Percentiles rank a stretch among this genome's conserved stretches.
Evolutionary conservation across 2,329 filamentous ascomycete genomes (phyloP).

Genomic region (Verticillium dahliae): DNA sequence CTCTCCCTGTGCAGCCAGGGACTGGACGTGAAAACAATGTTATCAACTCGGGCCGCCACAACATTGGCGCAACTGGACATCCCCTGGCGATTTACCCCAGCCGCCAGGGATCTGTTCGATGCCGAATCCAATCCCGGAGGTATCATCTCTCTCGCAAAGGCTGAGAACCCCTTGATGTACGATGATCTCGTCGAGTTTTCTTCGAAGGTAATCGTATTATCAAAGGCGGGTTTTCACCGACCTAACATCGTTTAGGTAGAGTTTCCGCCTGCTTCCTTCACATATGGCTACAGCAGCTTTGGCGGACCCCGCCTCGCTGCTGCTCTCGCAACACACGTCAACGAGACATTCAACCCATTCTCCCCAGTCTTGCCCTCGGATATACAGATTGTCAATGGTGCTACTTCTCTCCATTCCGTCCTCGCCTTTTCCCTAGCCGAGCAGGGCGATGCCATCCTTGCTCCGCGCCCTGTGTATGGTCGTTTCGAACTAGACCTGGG

Average conservation of each 20-base stretch:
- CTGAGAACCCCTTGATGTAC: conserved; percentile 5
- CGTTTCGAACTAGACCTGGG: conserved; percentile 42
- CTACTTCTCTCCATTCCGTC: conserved; percentile 32
- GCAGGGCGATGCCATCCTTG: conserved; percentile 29
- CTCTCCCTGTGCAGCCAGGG: too few species aligned
- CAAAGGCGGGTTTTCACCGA: too few species aligned
- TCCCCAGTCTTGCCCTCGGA: conserved; percentile 19
- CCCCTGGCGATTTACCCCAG: conserved; percentile 6
- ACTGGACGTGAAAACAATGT: not conserved
- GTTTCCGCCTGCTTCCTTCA: conserved; percentile 18
- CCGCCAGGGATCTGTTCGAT: not conserved
- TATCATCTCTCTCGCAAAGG: conserved; percentile 6
- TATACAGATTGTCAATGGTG: conserved; percentile 25
- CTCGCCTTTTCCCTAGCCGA: conserved; percentile 31
- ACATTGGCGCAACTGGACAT: conserved; percentile 2
- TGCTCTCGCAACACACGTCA: conserved; percentile 28
- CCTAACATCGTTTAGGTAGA: not conserved
- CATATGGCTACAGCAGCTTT: conserved; percentile 26
- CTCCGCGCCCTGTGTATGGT: conserved; percentile 36
- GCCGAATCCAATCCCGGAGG: conserved; percentile 2
- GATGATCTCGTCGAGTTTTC: conserved; percentile 3
- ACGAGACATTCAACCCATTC: conserved; percentile 26
- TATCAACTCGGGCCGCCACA: conserved; percentile 4
- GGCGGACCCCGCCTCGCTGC: conserved; percentile 26
- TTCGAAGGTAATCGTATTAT: not conserved